phyloP scores from a whole-genome alignment of 345 rosid species.

The Noccaea caerulescens region DNA sequence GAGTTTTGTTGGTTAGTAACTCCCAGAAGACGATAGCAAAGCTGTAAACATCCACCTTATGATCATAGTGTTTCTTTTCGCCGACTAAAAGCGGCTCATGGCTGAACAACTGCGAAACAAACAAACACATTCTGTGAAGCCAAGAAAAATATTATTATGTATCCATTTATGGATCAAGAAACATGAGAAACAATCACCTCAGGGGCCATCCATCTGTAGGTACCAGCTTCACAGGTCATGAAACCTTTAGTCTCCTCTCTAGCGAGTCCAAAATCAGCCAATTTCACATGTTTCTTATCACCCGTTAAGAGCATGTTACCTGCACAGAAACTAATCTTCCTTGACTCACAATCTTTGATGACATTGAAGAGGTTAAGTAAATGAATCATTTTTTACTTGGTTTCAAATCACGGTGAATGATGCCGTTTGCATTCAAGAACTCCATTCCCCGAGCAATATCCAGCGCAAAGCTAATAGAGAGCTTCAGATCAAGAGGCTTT shows the following conservation, averaged over 20 bases:
- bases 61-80: slow-evolving; percentile 68
- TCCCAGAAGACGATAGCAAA: slow-evolving; percentile 79
- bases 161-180: not conserved
- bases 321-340: slow-evolving; percentile 27
- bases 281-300: slow-evolving; percentile 55
- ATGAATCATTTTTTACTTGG: slow-evolving; percentile 52
- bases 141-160: not conserved
- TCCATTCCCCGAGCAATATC: slow-evolving; percentile 72
- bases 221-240: slow-evolving; percentile 60
- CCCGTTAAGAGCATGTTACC: slow-evolving; percentile 70
- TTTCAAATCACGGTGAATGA: slow-evolving; percentile 81
- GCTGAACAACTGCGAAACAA: slow-evolving; percentile 58
- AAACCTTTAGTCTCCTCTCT: slow-evolving; percentile 57
- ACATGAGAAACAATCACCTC: slow-evolving; percentile 53
- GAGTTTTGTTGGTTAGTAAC: slow-evolving; percentile 64
- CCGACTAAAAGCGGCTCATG: slow-evolving; percentile 55
- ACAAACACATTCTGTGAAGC: not conserved
- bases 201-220: slow-evolving; percentile 48
- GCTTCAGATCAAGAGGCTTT: slow-evolving; percentile 51
- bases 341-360: not conserved
- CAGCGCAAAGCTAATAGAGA: slow-evolving; percentile 56
- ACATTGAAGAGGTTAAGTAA: not conserved
- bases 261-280: slow-evolving; percentile 82
- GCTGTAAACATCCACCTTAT: slow-evolving; percentile 82
- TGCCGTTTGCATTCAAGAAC: slow-evolving; percentile 69